phyloP scores from a whole-genome alignment of 2,329 filamentous ascomycete genomes.

The Pseudogymnoascus sp. region DNA sequence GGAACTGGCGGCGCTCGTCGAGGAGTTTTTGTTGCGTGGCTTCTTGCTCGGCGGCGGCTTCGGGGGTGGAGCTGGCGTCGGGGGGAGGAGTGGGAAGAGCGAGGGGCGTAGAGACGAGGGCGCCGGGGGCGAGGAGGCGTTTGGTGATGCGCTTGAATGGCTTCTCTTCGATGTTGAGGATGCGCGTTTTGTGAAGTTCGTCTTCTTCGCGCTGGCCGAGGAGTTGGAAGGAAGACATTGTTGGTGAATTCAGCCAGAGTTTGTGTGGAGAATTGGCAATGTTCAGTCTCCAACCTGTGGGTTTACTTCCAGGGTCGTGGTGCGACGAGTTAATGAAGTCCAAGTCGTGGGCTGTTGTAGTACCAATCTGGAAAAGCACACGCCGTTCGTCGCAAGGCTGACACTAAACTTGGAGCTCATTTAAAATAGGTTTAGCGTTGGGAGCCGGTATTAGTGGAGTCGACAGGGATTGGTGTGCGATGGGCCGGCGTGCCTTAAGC shows the following conservation, averaged over 20 bases:
- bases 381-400: conserved; percentile 5
- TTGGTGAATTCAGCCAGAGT: not conserved
- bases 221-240: conserved; percentile 55
- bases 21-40: conserved; percentile 42
- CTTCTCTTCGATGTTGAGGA: conserved; percentile 85
- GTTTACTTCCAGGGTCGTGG: not conserved
- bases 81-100: conserved; percentile 61
- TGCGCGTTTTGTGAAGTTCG: conserved; percentile 77
- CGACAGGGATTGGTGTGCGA: not conserved
- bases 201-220: conserved; percentile 72
- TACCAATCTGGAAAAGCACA: not conserved
- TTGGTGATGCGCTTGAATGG: conserved; percentile 86
- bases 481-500: not conserved
- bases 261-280: not conserved
- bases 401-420: not conserved
- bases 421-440: not conserved
- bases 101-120: conserved; percentile 50
- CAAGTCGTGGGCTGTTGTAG: too few relatives aligned
- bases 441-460: not conserved
- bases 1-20: conserved; percentile 59
- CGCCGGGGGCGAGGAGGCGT: conserved; percentile 63
- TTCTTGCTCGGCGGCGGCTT: conserved; percentile 37
- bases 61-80: conserved; percentile 36
- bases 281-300: not conserved
- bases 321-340: not conserved